Base-by-base conservation (phyloP, 768 basidiomycete genomes). In the Collybiopsis luxurians region DNA sequence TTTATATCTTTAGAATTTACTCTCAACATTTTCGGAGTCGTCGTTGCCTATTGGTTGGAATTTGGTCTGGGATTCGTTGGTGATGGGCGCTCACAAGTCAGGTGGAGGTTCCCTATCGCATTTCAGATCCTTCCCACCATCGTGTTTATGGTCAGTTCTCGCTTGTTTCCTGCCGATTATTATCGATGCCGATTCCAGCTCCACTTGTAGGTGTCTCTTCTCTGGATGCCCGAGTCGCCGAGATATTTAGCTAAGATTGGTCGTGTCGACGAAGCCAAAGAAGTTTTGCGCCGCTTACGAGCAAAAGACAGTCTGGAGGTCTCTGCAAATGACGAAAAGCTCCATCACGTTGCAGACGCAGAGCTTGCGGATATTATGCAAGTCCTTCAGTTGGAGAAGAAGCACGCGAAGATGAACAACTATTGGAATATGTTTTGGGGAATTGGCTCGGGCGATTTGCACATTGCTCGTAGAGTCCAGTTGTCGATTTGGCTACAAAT, bases 341-440 rank as follows among this genome's bases (percentile, higher is more conserved):
- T 47, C 12, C 49, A 59, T 26, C 38, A 60, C 3, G 60, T 55
- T 11, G 74, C 69, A 5, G 59, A 61, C 1, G 57, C 63, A 7
- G 76, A 78, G 55, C 74, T 67, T 54, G 67, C 74, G 6, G 70
- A 73, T 13, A 78, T 78, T 59, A 59, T 73, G 28, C 72, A 73
- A 15, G 72, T 69, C 2, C 67, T 73, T 6, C 64, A 66, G 42
- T 66, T 76, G n/a, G 75, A 77, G 64, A 72, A 73, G 64, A 66
- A 70, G 58, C 70, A 76, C 57, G 59, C 69, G 1, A 68, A 65
- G 49, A 73, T 75, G 60, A 75, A 77, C 63, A 67, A 69, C 17
- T 78, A 78, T 60, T 67, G 75, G 66, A 67, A 71, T 15, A 78
- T 77, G 75, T 73, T 78, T 64, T 75, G 75, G 76, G 67, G 74